These are phyloP conservation scores for Russula ochroleuca DNA, from an alignment of 768 basidiomycete genomes.

Conservation along the genomic window DNA sequence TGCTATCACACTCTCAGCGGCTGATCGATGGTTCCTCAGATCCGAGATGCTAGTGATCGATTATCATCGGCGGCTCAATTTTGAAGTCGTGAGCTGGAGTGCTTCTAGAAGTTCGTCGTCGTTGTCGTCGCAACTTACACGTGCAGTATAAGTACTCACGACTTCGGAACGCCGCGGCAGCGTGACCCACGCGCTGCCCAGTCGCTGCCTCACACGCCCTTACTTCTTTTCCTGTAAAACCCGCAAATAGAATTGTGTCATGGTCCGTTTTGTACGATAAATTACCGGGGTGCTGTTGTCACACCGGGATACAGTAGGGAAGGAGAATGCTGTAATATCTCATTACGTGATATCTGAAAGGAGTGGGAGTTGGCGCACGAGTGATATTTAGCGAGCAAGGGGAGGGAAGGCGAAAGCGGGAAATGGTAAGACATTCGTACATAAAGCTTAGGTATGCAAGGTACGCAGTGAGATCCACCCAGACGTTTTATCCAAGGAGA, in stretches of 20 bases:
- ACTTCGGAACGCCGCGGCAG: no score
- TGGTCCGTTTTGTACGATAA: constrained; percentile 14
- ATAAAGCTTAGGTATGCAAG: constrained; percentile 10
- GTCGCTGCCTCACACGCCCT: no score
- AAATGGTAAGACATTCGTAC: constrained; percentile 9
- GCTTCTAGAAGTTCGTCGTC: no score
- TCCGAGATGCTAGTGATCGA: no score
- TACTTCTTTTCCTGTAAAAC: no score
- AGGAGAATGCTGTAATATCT: constrained; percentile 5
- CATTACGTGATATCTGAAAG: constrained; percentile 3
- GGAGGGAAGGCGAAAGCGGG: not conserved
- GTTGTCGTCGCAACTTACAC: no score
- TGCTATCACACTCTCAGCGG: no score
- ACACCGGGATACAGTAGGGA: not conserved
- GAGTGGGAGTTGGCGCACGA: constrained; percentile 4
- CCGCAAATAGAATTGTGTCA: not conserved
- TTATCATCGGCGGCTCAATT: no score
- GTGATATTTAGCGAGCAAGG: constrained; percentile 7
- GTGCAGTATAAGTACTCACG: no score
- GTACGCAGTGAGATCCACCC: constrained; percentile 17
- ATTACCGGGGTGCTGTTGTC: constrained; percentile 9
- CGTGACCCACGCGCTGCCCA: no score
- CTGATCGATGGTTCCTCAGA: no score
- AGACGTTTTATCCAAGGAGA: constrained; percentile 7
- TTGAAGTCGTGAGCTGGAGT: no score